A percentile compares a stretch with the other conserved stretches of the same genome.
Evolutionary conservation across 306 rosid genomes (phyloP).

Genomic region (Rosa lucieae): DNA sequence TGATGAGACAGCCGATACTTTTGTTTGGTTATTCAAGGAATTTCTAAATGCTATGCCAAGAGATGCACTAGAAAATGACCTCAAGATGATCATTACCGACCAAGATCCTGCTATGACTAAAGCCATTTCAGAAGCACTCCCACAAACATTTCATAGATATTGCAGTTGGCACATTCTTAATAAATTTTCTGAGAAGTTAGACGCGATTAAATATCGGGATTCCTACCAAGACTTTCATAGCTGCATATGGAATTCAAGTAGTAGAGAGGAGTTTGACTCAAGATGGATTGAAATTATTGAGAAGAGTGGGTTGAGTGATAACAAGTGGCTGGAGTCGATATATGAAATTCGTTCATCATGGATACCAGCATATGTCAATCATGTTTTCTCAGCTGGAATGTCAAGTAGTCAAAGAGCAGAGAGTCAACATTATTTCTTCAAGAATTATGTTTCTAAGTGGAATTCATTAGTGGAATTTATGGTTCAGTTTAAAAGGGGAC

Average conservation of each 20-base stretch:
- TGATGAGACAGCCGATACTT: not conserved
- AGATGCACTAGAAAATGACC: not conserved
- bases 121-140: not conserved
- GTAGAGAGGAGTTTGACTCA: not conserved
- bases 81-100: not conserved
- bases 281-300: not conserved
- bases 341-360: not conserved
- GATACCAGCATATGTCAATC: not conserved
- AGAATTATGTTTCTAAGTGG: not conserved
- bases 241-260: not conserved
- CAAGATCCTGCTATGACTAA: not conserved
- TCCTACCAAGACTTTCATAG: not conserved
- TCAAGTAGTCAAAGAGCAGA: not conserved
- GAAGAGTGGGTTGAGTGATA: not conserved
- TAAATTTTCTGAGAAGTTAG: not conserved
- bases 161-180: not conserved
- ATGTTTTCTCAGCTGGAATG: not conserved
- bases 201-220: not conserved
- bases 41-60: not conserved
- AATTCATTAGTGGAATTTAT: not conserved
- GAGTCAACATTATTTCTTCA: not conserved
- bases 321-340: not conserved
- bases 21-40: conserved; percentile 2
- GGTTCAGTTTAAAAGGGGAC: not conserved
- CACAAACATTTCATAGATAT: not conserved